phyloP scores from a whole-genome alignment of 768 basidiomycete genomes.

The Butyriboletus loyo region DNA sequence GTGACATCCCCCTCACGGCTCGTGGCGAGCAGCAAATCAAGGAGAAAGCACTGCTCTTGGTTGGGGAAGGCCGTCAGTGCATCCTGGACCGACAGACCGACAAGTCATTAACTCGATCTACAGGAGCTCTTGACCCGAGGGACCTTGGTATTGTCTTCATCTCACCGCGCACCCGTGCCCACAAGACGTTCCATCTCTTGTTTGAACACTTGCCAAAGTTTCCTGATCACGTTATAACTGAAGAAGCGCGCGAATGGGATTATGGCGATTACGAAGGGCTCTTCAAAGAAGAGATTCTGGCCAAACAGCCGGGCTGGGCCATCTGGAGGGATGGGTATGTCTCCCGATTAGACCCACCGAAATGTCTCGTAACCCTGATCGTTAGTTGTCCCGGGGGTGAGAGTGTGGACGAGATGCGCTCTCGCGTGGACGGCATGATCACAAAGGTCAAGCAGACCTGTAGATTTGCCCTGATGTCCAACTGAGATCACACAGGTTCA shows the following conservation, averaged over 20 bases:
- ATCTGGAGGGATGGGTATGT: constrained; percentile 84
- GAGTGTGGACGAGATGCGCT: constrained; percentile 72
- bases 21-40: constrained; percentile 71
- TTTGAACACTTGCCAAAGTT: constrained; percentile 48
- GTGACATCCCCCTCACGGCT: constrained; percentile 83
- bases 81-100: background rate
- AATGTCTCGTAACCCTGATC: constrained; percentile 6
- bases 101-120: background rate
- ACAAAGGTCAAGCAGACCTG: constrained; percentile 47
- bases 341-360: background rate
- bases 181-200: constrained; percentile 79
- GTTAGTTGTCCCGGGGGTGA: constrained; percentile 86
- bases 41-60: constrained; percentile 58
- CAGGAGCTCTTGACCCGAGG: constrained; percentile 75
- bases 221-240: constrained; percentile 58
- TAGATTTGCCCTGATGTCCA: background rate
- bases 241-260: constrained; percentile 82
- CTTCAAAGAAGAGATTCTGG: constrained; percentile 70
- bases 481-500: constrained; percentile 48
- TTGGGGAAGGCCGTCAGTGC: constrained; percentile 74
- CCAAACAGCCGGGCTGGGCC: constrained; percentile 57
- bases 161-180: constrained; percentile 86
- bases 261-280: constrained; percentile 92
- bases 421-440: constrained; percentile 76
- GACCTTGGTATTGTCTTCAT: constrained; percentile 74